Conservation (phyloP, 495 filamentous ascomycete genomes). For the Pyrenopolyporus hunteri region DNA sequence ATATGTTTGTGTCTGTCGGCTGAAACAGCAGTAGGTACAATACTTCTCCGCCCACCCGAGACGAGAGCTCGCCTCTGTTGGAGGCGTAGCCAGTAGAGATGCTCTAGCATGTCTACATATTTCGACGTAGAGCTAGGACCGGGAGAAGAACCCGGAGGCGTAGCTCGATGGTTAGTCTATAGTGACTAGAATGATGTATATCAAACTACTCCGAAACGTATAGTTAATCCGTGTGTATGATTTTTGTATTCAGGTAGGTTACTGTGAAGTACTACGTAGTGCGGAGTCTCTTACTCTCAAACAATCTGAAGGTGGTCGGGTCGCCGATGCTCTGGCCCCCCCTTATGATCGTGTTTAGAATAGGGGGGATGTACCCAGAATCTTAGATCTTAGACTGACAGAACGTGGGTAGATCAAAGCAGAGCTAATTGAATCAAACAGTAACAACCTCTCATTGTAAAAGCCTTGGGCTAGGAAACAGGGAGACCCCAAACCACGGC, state of each 20-base stretch:
- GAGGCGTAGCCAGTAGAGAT: not conserved
- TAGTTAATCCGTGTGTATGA: too few species aligned
- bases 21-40: not conserved
- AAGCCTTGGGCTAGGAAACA: not conserved
- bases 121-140: not conserved
- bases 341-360: too few species aligned
- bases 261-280: too few species aligned
- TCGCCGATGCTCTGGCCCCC: too few species aligned
- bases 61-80: not conserved
- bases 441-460: not conserved
- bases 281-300: too few species aligned
- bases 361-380: too few species aligned
- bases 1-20: too few species aligned
- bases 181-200: too few species aligned
- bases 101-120: not conserved
- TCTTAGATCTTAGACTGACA: not conserved
- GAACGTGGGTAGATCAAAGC: not conserved
- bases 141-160: not conserved
- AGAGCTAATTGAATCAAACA: not conserved
- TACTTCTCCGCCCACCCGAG: not conserved
- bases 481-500: conserved; percentile 14
- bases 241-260: too few species aligned
- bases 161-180: too few species aligned
- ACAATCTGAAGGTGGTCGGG: too few species aligned
- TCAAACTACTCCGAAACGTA: too few species aligned